Base-by-base conservation (phyloP, 2,329 filamentous ascomycete species). In the Podosphaera xanthii region DNA sequence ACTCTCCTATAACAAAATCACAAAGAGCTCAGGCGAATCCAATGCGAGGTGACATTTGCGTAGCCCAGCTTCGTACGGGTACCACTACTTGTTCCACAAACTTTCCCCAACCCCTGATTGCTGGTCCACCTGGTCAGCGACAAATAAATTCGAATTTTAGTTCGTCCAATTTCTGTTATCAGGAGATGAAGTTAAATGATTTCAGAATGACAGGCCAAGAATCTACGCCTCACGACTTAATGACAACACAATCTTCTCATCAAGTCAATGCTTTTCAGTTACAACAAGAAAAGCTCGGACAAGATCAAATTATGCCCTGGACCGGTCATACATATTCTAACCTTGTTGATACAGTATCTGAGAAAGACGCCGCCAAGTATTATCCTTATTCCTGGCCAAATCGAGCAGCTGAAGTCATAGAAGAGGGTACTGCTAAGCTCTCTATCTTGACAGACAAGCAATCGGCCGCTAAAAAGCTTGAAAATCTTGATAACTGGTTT, bases 121-220 rank as follows among this genome's bases (percentile, higher is more conserved):
- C 69, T 33, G 69, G 69, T 31, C 69, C 69, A 56, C 69, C 69
- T 50, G 66, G 69, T 34, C 66, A 68, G 49, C 64, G 69, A 35
- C 62, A 66, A 52, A 61, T 30, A 30, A 46, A 44, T 22, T 34
- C 35, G 10, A 54, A 31, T 33, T 54, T 54, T n/a, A 46, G 44
- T 44, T 35, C 53, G 22, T 36, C 14, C 44, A 36, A n/a, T 36
- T 30, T n/a, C 30, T 31, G 44, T 59, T 2, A 4, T 22, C 35
- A 54, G n/a, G 34, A 46, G 42, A 31, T 22, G n/a, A 10, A 33
- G 10, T 4, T 7, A 42, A 33, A 22, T 52, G 1, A 54, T 40
- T 34, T 22, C 31, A 46, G 22, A 59, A 14, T 22, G 12, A 44
- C 30, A 22, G 53, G 9, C 31, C 7, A 14, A 35, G 31, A 33